Percentiles rank a stretch among this genome's conserved stretches.
These are phyloP conservation scores for Leishmania arabica DNA, from an alignment of 208 protist genomes.

Conservation along the genomic window DNA sequence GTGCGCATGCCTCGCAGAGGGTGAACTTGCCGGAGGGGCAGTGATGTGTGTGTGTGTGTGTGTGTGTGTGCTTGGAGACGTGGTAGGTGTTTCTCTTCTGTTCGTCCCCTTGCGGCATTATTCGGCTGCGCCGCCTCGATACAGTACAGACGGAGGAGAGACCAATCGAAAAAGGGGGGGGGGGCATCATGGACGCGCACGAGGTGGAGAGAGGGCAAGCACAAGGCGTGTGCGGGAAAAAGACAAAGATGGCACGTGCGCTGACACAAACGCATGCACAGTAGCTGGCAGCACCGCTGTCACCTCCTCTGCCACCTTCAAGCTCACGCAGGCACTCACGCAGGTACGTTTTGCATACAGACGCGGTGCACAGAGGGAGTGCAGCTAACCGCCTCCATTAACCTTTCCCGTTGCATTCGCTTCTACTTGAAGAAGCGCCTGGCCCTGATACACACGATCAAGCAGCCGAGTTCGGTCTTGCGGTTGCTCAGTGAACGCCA, in stretches of 20 bases:
- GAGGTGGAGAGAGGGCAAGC: not conserved
- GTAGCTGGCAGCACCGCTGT: not conserved
- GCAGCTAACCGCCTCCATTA: not conserved
- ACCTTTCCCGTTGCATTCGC: not conserved
- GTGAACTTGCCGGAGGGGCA: not conserved
- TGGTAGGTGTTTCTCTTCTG: not conserved
- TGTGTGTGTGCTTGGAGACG: not conserved
- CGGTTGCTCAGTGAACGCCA: conserved; percentile 18
- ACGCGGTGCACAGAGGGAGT: not conserved
- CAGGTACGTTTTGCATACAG: not conserved
- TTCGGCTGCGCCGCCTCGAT: not conserved
- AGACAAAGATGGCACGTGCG: not conserved
- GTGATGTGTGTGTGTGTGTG: not conserved
- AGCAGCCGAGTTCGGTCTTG: conserved; percentile 18
- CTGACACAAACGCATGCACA: not conserved
- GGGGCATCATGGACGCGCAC: not conserved
- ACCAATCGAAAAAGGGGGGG: not conserved
- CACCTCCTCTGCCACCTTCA: not conserved
- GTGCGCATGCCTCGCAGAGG: not conserved
- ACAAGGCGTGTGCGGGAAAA: not conserved
- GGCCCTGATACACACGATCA: conserved; percentile 16
- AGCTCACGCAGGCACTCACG: too few relatives aligned
- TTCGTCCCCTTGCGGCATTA: not conserved
- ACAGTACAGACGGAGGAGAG: not conserved
- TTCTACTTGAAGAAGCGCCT: conserved; percentile 13